Conservation (phyloP, 495 filamentous ascomycete species). For the Penicillium paradoxum region DNA sequence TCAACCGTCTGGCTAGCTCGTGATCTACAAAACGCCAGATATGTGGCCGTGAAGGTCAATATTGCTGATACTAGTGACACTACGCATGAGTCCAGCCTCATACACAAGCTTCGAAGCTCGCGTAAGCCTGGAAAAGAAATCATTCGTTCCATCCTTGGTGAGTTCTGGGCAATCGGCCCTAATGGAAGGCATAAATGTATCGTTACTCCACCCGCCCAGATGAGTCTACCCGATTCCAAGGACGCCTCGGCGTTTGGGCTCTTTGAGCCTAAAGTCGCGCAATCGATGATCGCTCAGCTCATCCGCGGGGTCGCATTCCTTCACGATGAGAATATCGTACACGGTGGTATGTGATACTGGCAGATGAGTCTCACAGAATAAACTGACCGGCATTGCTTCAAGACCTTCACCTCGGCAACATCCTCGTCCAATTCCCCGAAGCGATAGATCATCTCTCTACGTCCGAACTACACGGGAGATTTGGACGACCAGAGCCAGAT, state of each 20-base stretch:
- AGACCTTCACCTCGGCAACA: slow-evolving; percentile 26
- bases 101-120: slow-evolving; percentile 8
- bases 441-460: slow-evolving; percentile 10
- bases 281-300: slow-evolving; percentile 26
- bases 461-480: slow-evolving; percentile 17
- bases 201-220: slow-evolving; percentile 27
- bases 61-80: slow-evolving; percentile 18
- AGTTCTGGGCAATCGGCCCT: slow-evolving; percentile 30
- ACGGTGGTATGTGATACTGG: slow-evolving; percentile 26
- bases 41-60: slow-evolving; percentile 18
- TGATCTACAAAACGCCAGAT: slow-evolving; percentile 17
- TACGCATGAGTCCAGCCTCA: slow-evolving; percentile 8
- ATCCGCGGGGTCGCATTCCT: slow-evolving; percentile 25
- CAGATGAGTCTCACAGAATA: not conserved
- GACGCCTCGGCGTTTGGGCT: slow-evolving; percentile 20
- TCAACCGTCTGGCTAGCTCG: slow-evolving; percentile 44
- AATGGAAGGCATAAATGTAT: slow-evolving; percentile 43
- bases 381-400: not conserved
- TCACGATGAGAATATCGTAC: slow-evolving; percentile 26
- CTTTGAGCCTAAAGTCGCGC: slow-evolving; percentile 20
- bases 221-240: slow-evolving; percentile 23
- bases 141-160: slow-evolving; percentile 31
- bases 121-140: slow-evolving; percentile 9
- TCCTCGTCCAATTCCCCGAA: slow-evolving; percentile 18
- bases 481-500: slow-evolving; percentile 15